A percentile compares a stretch with the other conserved stretches of the same genome.
Evolutionary conservation across 495 filamentous ascomycete species (phyloP).

Genomic region (Penicillium odoratum): DNA sequence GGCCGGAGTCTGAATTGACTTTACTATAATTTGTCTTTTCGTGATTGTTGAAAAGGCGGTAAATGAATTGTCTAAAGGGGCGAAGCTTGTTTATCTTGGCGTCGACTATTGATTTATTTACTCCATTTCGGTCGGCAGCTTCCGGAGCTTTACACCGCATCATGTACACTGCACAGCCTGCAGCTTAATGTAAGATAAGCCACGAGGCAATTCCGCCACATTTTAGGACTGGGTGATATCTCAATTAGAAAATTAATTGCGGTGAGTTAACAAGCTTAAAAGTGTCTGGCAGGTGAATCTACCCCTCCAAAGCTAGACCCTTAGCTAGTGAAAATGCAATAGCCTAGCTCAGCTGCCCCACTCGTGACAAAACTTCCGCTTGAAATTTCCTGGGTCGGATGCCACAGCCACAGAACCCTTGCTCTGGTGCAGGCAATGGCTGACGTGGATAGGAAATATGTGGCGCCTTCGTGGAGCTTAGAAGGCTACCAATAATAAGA

Average conservation of each 20-base stretch:
- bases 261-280: too few relatives aligned
- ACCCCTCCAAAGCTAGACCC: not conserved
- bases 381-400: not conserved
- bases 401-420: not conserved
- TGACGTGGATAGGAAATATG: not conserved
- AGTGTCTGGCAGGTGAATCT: not conserved
- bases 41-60: not conserved
- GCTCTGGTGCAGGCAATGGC: not conserved
- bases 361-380: not conserved
- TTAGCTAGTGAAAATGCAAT: not conserved
- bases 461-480: not conserved
- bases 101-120: not conserved
- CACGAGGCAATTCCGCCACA: not conserved
- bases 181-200: not conserved
- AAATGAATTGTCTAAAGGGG: not conserved
- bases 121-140: not conserved
- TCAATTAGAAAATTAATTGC: not conserved
- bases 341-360: not conserved
- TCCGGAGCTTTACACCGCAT: not conserved
- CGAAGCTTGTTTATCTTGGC: constrained; percentile 6
- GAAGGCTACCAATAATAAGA: not conserved
- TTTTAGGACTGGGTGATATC: not conserved
- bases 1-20: not conserved
- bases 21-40: not conserved
- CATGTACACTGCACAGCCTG: not conserved